Evolutionary conservation across 257 asterid genomes (phyloP).

Genomic region (Cordia subcordata): DNA sequence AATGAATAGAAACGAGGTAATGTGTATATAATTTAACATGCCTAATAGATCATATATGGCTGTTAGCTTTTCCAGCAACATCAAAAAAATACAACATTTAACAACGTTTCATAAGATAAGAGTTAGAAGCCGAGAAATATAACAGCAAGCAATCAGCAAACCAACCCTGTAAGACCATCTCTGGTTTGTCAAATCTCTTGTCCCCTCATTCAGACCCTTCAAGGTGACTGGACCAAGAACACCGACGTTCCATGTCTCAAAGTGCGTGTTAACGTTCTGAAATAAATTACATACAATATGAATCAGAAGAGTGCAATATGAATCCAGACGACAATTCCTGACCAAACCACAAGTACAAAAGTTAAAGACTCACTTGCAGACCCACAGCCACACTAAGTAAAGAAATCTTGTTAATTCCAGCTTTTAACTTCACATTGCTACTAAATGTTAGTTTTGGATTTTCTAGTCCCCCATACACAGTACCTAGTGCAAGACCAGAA

Average conservation of each 20-base stretch:
- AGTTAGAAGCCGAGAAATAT: no score
- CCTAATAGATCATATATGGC: no score
- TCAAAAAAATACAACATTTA: no score
- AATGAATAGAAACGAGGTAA: background rate
- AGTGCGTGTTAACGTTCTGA: constrained; percentile 82
- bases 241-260: constrained; percentile 74
- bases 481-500: constrained; percentile 34
- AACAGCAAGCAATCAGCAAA: background rate
- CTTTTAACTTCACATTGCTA: constrained; percentile 47
- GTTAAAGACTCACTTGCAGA: constrained; percentile 58
- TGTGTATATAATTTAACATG: no score
- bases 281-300: constrained; percentile 1
- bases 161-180: constrained; percentile 82
- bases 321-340: background rate
- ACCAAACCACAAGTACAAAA: background rate
- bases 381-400: constrained; percentile 84
- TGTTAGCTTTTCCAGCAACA: no score
- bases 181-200: constrained; percentile 74
- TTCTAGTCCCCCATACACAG: constrained; percentile 55
- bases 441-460: constrained; percentile 55
- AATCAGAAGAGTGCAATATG: background rate
- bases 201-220: constrained; percentile 71
- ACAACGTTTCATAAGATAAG: no score
- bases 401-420: constrained; percentile 79
- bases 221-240: constrained; percentile 84